Evolutionary conservation across 1,284 basidiomycete species (phyloP), one percentile per base, ranked within the genome.

Genomic region (Ustilago esculenta): DNA sequence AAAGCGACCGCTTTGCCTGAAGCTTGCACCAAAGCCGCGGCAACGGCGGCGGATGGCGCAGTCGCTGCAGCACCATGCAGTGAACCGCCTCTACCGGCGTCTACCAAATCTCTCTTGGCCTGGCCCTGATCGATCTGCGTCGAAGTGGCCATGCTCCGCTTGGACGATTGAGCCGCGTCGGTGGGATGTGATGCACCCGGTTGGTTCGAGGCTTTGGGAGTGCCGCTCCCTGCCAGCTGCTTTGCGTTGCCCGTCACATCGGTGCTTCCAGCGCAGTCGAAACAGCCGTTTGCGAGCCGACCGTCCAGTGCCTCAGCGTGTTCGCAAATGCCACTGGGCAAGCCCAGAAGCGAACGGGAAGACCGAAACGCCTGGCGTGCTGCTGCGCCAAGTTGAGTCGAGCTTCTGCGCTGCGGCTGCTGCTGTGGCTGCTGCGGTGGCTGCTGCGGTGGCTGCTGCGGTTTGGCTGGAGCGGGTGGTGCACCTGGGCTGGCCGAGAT

Each of bases 341-440:
- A 20, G 8, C 48, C 64, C 17, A 67, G 37, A 32, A 60, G 60
- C 1, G 64, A 60, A n/a, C 49, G 64, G 11, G 57, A 56, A 14
- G 52, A 48, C 18, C 34, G 41, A 21, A 56, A 40, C 0, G 57
- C 57, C 24, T 52, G 48, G 10, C 53, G 57, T 18, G 64, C 64
- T 24, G 52, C 24, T 43, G 49, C 45, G 49, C 52, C 33, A n/a
- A 60, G 35, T 14, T 67, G 64, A 27, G 24, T 25, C n/a, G 57
- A 67, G 27, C 47, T 48, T 20, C 53, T 37, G 23, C 57, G 46
- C 6, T 39, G 41, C 9, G 43, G 32, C 36, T 33, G 30, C 18
- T 27, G 44, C 34, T 48, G 29, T n/a, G n/a, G n/a, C n/a, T n/a
- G n/a, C n/a, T n/a, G n/a, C n/a, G n/a, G n/a, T n/a, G n/a, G n/a